phyloP scores from a whole-genome alignment of 2,329 filamentous ascomycete species.

The Nigrograna mackinnonii region DNA sequence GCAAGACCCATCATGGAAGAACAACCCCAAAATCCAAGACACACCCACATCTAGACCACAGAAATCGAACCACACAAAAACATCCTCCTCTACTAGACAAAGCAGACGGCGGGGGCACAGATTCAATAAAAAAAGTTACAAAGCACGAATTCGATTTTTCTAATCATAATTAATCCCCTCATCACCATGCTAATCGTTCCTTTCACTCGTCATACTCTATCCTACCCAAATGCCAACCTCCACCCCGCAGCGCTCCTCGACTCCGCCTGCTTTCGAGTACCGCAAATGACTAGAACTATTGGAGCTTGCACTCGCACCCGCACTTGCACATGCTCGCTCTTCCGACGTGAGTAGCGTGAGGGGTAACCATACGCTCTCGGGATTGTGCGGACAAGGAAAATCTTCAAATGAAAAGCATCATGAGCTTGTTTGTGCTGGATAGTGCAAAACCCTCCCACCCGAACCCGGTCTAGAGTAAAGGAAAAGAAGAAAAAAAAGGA shows the following conservation, averaged over 20 bases:
- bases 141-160: no score
- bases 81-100: neutral
- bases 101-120: no score
- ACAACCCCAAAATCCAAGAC: neutral
- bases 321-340: no score
- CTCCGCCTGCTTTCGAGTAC: neutral
- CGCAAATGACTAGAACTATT: neutral
- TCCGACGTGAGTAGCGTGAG: no score
- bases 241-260: no score
- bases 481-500: neutral
- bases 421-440: neutral
- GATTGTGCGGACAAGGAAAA: neutral
- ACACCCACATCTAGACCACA: neutral
- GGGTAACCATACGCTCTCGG: neutral
- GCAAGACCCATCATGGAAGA: neutral
- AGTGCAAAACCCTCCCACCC: neutral
- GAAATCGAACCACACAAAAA: neutral
- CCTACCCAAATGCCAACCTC: no score
- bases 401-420: neutral
- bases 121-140: no score
- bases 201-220: no score
- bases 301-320: no score
- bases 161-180: no score
- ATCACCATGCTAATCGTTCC: no score
- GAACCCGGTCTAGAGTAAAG: neutral